These are phyloP conservation scores for Rubus idaeus DNA, from an alignment of 306 rosid genomes.

Conservation along the genomic window DNA sequence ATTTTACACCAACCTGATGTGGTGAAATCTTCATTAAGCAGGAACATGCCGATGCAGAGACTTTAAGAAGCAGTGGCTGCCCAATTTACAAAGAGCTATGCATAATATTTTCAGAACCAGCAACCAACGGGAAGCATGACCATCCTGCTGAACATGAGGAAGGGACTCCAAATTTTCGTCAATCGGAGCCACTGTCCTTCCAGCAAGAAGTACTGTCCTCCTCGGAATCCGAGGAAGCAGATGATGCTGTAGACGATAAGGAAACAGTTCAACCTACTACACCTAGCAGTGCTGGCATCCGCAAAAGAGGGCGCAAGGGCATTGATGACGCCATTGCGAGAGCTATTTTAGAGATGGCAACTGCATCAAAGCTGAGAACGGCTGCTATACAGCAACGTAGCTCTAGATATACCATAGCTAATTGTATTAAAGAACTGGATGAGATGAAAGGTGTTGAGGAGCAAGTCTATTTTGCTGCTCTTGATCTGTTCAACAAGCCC, in stretches of 20 bases:
- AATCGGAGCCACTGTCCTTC: constrained; percentile 33
- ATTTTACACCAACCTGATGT: constrained; percentile 14
- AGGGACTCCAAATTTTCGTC: constrained; percentile 32
- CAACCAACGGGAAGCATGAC: constrained; percentile 51
- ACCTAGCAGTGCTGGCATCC: constrained; percentile 34
- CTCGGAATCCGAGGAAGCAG: constrained; percentile 55
- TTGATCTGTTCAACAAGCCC: constrained; percentile 67
- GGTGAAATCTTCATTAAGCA: constrained; percentile 37
- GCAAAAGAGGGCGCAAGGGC: constrained; percentile 72
- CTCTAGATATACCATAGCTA: constrained; percentile 52
- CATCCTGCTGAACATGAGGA: constrained; percentile 35
- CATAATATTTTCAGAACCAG: constrained; percentile 60
- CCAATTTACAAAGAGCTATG: constrained; percentile 67
- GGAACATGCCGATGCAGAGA: constrained; percentile 73
- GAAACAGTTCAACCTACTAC: constrained; percentile 43
- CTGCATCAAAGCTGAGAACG: constrained; percentile 66
- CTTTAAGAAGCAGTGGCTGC: constrained; percentile 59
- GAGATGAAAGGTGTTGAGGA: constrained; percentile 59
- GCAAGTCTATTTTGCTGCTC: constrained; percentile 59
- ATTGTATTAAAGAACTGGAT: constrained; percentile 67
- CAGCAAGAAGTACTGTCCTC: constrained; percentile 40
- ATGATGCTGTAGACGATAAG: constrained; percentile 37
- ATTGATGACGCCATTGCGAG: constrained; percentile 62
- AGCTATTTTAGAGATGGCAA: constrained; percentile 77
- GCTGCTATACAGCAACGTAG: constrained; percentile 52